These are phyloP conservation scores for Xylaria telfairii DNA, from an alignment of 495 filamentous ascomycete species.

Conservation along the genomic window DNA sequence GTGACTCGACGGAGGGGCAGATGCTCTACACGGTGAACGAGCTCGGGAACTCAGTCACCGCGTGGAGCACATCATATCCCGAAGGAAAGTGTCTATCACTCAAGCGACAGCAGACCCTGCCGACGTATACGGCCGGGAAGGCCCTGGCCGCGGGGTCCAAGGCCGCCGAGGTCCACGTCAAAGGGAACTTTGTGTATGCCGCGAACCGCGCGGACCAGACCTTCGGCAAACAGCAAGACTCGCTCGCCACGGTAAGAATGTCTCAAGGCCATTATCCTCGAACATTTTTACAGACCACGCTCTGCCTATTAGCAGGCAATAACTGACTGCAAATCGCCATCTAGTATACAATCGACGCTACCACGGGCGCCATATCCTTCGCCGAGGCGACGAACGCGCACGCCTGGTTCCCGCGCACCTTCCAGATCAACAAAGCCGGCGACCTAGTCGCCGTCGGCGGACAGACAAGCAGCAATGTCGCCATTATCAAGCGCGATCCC, in stretches of 20 bases:
- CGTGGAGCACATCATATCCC: constrained; percentile 49
- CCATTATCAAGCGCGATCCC: constrained; percentile 62
- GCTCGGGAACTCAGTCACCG: constrained; percentile 53
- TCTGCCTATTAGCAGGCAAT: neutral
- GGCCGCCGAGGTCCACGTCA: constrained; percentile 50
- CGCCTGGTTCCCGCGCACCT: constrained; percentile 60
- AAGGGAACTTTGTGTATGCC: constrained; percentile 50
- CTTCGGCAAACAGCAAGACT: constrained; percentile 49
- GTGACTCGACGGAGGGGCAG: constrained; percentile 36
- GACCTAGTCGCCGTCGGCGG: constrained; percentile 68
- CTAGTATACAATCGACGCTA: constrained; percentile 41
- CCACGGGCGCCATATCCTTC: constrained; percentile 44
- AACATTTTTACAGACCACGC: neutral
- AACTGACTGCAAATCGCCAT: neutral
- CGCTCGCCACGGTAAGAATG: constrained; percentile 38
- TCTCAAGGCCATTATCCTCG: neutral
- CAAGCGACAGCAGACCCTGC: constrained; percentile 44
- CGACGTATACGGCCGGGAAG: constrained; percentile 45
- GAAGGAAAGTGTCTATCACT: constrained; percentile 44
- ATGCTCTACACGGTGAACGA: constrained; percentile 55
- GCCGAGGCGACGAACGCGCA: constrained; percentile 49
- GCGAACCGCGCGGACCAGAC: constrained; percentile 52
- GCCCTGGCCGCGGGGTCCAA: constrained; percentile 46
- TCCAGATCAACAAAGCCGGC: constrained; percentile 67
- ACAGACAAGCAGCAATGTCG: constrained; percentile 66